Base-by-base conservation (phyloP, 208 protist species). In the Strigomonas culicis region DNA sequence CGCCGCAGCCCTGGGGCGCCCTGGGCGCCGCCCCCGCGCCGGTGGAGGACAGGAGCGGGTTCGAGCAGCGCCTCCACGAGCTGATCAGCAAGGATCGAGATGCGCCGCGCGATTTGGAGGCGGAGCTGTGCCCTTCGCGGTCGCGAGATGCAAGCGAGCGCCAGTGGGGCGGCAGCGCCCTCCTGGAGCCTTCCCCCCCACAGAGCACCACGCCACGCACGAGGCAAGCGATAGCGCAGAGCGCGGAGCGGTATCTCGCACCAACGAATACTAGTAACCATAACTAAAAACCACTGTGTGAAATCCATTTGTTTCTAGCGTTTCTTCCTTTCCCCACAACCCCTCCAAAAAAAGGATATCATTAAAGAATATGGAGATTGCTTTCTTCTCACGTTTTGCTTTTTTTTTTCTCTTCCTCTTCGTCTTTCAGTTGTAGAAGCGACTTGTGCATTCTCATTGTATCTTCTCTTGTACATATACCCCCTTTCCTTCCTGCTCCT, bases 391-490 rank as follows among this genome's bases (percentile, higher is more conserved):
- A 6, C 6, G 36, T 41, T 41, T 41, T 22, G 4, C 30, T 6
- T 55, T 30, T 32, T 39, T 44, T 43, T 19, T 44, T 3, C 27
- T 24, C n/a, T 30, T 8, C 25, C 10, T 32, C 28, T 10, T 63
- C 6, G 19, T 63, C 13, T 17, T 36, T 51, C 24, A 27, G 8
- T 39, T 53, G 32, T 53, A 53, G 34, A n/a, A 39, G 28, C 22
- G 55, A 58, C 24, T 55, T 39, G 28, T 41, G 7, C 31, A 13
- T 51, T 49, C 4, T 49, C 43, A 24, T 15, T 49, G 17, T 49
- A 3, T 70, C 46, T 55, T 1, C 28, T 52, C 22, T 64, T 39
- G n/a, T 66, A 39, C 34, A 39, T n/a, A n/a, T n/a, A n/a, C n/a
- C n/a, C n/a, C n/a, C n/a, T n/a, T n/a, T n/a, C n/a, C n/a, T n/a